These are phyloP conservation scores for Sporothrix protearum DNA, from an alignment of 2,329 filamentous ascomycete genomes.

Conservation along the genomic window DNA sequence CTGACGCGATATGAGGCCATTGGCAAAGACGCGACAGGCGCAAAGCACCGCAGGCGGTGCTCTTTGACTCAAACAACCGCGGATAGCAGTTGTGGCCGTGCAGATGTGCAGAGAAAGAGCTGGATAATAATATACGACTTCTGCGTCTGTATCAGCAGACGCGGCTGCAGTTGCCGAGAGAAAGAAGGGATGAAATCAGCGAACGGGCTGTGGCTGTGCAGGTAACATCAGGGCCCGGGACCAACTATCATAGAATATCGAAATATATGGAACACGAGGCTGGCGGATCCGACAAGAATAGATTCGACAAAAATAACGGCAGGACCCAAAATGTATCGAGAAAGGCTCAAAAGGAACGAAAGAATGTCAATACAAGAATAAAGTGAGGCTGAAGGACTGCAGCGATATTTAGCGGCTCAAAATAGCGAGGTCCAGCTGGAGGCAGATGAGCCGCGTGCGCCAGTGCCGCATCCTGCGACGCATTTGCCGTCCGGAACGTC, in stretches of 20 bases:
- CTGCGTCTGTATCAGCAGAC: constrained; percentile 2
- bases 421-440: background rate
- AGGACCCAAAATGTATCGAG: no score
- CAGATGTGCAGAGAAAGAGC: background rate
- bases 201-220: constrained; percentile 4
- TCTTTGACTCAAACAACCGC: background rate
- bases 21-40: background rate
- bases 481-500: background rate
- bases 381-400: constrained; percentile 2
- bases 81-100: background rate
- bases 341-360: background rate
- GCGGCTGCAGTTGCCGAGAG: background rate
- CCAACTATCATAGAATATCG: background rate
- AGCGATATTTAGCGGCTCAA: background rate
- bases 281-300: constrained; percentile 2
- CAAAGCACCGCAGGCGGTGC: background rate
- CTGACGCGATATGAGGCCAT: background rate
- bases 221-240: background rate
- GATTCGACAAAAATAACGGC: constrained; percentile 6
- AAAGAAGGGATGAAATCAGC: background rate
- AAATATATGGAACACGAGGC: background rate
- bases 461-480: background rate
- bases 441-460: background rate
- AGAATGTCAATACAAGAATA: background rate
- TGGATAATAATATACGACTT: background rate